These are phyloP conservation scores for Monosporascus sp. DNA, from an alignment of 2,329 filamentous ascomycete species.

Conservation along the genomic window DNA sequence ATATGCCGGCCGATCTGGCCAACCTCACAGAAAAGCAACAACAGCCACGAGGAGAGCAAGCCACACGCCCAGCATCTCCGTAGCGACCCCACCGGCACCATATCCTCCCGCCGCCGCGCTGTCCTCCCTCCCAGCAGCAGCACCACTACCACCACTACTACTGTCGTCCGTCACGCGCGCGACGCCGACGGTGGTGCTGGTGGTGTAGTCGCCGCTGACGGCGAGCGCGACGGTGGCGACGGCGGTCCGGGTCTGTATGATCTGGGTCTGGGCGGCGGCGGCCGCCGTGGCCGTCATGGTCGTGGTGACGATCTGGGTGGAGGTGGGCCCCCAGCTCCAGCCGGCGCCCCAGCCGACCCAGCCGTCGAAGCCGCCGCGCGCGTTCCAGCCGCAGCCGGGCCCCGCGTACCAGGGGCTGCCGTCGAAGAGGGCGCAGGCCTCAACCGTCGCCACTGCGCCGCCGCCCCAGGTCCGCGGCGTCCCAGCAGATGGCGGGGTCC, in stretches of 20 bases:
- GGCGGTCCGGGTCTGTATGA: constrained; percentile 16
- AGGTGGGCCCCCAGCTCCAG: constrained; percentile 33
- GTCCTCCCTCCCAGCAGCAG: no score
- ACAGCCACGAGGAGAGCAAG: not conserved
- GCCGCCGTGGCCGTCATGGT: constrained; percentile 19
- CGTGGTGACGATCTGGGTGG: constrained; percentile 29
- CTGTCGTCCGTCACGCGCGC: constrained; percentile 8
- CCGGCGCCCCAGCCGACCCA: constrained; percentile 37
- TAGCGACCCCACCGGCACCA: not conserved
- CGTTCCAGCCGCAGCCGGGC: constrained; percentile 31
- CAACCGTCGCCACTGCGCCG: constrained; percentile 33
- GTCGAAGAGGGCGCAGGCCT: constrained; percentile 33
- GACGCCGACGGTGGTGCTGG: constrained; percentile 19
- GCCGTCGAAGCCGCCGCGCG: constrained; percentile 30
- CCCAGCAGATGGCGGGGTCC: no score
- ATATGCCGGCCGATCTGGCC: not conserved
- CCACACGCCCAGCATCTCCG: not conserved
- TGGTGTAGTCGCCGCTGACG: constrained; percentile 29
- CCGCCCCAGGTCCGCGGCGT: constrained; percentile 30
- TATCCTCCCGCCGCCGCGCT: not conserved
- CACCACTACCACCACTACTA: not conserved
- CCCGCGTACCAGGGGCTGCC: constrained; percentile 36
- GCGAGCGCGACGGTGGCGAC: constrained; percentile 24
- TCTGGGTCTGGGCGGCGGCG: no score
- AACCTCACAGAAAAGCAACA: not conserved